Evolutionary conservation across 2,329 filamentous ascomycete species (phyloP), one percentile per base, ranked within the genome.

Genomic region (Botryotinia globosa): DNA sequence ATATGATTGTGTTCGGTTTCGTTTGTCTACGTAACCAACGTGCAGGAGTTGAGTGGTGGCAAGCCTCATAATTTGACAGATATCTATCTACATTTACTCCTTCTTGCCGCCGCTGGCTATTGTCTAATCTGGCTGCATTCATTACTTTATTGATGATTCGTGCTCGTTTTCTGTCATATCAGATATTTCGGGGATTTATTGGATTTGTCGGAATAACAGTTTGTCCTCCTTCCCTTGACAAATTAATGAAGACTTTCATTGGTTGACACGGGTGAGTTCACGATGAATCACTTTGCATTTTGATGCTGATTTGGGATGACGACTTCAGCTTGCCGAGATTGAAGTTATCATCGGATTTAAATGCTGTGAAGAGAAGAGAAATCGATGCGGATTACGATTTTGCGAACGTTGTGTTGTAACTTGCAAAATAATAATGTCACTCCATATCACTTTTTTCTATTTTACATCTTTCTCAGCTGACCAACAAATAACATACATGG

Each of bases 321-420:
- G 42, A 37, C n/a, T 44, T 61, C 54, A 59, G 70, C 62, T 58
- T 67, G 70, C 63, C 65, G 48, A 72, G 70, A 72, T 66, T 72
- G 70, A 72, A 68, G 70, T 68, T 56, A 68, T 72, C 62, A 51
- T 59, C 29, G 18, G 70, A 68, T 67, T 42, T 61, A 22, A 32
- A 67, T 37, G 70, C 42, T 62, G 63, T 54, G 70, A 72, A 72
- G 39, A 68, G 70, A 72, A 72, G 39, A 68, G 63, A 25, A 62
- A 62, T 62, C 58, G 32, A 61, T 54, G 64, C 63, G 42, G 48
- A 18, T 54, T 56, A 61, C 34, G 45, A 29, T 66, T 54, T 29
- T 39, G 64, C 45, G 61, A 44, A 54, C n/a, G 37, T 65, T 71
- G 61, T 37, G 37, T 65, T 71, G 61, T 37, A 58, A 65, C n/a